A percentile compares a stretch with the other conserved stretches of the same genome.
phyloP scores from a whole-genome alignment of 352 stramenopile species.

The Thraustochytrium sp. region DNA sequence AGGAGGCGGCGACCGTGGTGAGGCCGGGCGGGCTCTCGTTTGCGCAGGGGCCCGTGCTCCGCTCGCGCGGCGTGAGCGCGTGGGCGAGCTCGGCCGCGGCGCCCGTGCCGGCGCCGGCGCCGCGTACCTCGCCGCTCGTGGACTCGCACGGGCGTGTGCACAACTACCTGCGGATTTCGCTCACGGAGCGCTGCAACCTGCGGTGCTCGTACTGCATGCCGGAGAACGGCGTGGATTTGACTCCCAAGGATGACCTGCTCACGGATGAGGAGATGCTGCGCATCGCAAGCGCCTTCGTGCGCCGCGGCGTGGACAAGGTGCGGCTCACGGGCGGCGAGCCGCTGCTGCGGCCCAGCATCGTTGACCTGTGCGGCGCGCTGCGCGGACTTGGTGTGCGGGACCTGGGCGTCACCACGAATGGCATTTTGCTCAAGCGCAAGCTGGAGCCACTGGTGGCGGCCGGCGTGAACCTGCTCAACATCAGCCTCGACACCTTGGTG shows the following conservation, averaged over 20 bases:
- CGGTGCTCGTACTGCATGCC: conserved; percentile 95
- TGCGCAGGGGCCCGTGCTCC: too few species aligned
- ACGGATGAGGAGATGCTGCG: conserved; percentile 81
- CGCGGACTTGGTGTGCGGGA: conserved; percentile 61
- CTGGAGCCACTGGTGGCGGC: conserved; percentile 68
- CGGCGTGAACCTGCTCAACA: conserved; percentile 81
- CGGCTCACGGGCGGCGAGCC: conserved; percentile 91
- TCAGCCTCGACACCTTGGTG: conserved; percentile 90
- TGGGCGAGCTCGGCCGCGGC: too few species aligned
- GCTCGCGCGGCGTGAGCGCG: too few species aligned
- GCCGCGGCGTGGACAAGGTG: conserved; percentile 81
- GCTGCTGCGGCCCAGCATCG: conserved; percentile 63
- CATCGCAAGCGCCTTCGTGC: conserved; percentile 76
- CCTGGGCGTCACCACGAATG: conserved; percentile 94
- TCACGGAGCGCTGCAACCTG: conserved; percentile 93
- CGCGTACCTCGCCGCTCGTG: conserved; percentile 55
- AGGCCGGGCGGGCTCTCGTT: too few species aligned
- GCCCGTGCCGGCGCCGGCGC: too few species aligned
- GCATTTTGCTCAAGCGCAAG: conserved; percentile 72
- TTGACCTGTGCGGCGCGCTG: conserved; percentile 57
- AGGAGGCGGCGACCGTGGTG: too few species aligned
- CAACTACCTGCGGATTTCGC: conserved; percentile 88
- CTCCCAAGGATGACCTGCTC: conserved; percentile 68
- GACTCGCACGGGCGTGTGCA: conserved; percentile 82
- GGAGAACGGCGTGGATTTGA: conserved; percentile 78